Evolutionary conservation across 2,329 filamentous ascomycete genomes (phyloP), one percentile per base, ranked within the genome.

Genomic region (Microsporum canis): DNA sequence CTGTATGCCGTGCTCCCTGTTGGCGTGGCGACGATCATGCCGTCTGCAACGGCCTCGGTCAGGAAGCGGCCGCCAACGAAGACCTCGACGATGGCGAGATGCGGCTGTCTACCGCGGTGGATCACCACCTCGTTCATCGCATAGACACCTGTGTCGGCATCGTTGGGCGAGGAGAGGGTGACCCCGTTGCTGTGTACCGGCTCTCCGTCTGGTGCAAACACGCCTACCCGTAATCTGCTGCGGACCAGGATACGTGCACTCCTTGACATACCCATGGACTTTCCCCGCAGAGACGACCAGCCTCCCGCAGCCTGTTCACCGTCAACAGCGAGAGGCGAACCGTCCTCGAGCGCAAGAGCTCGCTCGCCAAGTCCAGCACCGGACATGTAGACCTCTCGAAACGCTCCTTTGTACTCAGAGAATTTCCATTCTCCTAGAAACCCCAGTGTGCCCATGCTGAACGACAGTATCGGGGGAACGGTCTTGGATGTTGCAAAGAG

Each of bases 371-470:
- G 77, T 29, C 75, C 73, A 29, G 84, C 82, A 2, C 85, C 86
- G 45, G 84, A 87, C 88, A 96, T 95, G 76, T 95, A 96, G 59
- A 94, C 89, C 71, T 96, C 89, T 57, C 90, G 80, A 77, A 95
- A 96, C 0, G 94, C 94, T 57, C 89, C 83, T 75, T 96, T 96
- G 76, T 95, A 89, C 68, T 97, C 91, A 5, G 81, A 80, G 71
- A 97, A 97, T 68, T 94, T 95, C 91, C 92, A 99, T 74, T 97
- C 92, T 14, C 92, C 91, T 5, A 99, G 77, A 67, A 99, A 99
- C 0, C 94, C 94, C 0, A 99, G 78, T 0, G 92, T 95, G 4
- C 94, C 94, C 89, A 99, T 96, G 71, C 91, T 95, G 71, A 99
- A 99, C 1, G 89, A 91, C 5, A 99, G 79, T 38, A 99, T 88